Percentiles rank a stretch among this genome's conserved stretches.
Evolutionary conservation across 495 filamentous ascomycete genomes (phyloP).

Genomic region (Xylaria telfairii): DNA sequence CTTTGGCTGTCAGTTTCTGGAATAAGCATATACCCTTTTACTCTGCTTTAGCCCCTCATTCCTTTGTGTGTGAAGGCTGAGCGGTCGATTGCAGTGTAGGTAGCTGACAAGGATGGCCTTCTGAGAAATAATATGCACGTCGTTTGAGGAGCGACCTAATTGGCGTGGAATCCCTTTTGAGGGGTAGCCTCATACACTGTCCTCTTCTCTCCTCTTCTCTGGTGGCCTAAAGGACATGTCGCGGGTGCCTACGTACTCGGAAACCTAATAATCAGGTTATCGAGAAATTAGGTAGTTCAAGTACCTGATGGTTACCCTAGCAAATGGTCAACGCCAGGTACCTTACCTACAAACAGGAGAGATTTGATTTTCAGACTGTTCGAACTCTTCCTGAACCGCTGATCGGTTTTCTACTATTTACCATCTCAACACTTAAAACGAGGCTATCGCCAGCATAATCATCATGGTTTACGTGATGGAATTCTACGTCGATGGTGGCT

Average conservation of each 20-base stretch:
- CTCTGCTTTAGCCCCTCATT: not conserved
- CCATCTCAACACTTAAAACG: not conserved
- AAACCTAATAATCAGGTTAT: not conserved
- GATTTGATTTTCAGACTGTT: not conserved
- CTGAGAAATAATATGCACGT: not conserved
- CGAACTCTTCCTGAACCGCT: not conserved
- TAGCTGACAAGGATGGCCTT: not conserved
- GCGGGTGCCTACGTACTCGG: not conserved
- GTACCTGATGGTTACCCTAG: not conserved
- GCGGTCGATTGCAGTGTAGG: too few relatives aligned
- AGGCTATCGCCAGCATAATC: constrained; percentile 25
- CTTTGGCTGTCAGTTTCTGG: not conserved
- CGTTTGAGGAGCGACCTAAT: not conserved
- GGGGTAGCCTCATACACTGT: not conserved
- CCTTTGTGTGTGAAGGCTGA: not conserved
- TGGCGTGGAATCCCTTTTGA: not conserved
- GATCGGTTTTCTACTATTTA: not conserved
- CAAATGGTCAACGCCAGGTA: not conserved
- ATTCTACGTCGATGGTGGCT: constrained; percentile 49
- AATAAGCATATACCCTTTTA: not conserved
- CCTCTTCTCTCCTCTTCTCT: too few relatives aligned
- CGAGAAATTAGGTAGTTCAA: not conserved
- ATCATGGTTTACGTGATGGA: constrained; percentile 49
- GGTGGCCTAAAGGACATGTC: not conserved
- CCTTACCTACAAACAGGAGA: not conserved